These are phyloP conservation scores for Citrus glauca DNA, from an alignment of 345 rosid species.

Conservation along the genomic window DNA sequence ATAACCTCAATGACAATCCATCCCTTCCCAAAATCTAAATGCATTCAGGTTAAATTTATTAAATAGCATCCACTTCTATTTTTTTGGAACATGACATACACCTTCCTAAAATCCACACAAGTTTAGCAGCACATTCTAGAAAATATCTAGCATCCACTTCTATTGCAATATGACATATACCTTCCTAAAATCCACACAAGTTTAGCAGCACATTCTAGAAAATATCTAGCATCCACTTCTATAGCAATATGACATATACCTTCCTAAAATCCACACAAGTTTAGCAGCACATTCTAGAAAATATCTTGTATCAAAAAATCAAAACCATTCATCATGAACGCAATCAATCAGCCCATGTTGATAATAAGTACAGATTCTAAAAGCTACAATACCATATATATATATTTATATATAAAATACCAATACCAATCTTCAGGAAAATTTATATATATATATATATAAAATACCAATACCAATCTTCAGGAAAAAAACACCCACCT, in stretches of 20 bases:
- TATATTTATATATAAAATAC: neutral
- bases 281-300: neutral
- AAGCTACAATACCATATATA: neutral
- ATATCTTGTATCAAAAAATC: neutral
- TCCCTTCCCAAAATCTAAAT: neutral
- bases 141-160: neutral
- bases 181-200: neutral
- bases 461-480: neutral
- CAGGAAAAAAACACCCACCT: constrained; percentile 43
- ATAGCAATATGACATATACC: neutral
- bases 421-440: too few species aligned
- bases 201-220: neutral
- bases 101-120: neutral
- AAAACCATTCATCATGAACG: neutral
- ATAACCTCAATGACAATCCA: neutral
- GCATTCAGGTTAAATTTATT: neutral
- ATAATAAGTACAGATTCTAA: neutral
- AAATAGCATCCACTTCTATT: neutral
- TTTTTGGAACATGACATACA: neutral
- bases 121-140: neutral
- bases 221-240: neutral
- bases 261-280: neutral
- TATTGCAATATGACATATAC: neutral
- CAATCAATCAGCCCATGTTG: neutral
- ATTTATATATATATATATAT: neutral